A percentile compares a stretch with the other conserved stretches of the same genome.
Evolutionary conservation across 176 grass and related monocot species (phyloP).

Genomic region (maize (Zea mays)): DNA sequence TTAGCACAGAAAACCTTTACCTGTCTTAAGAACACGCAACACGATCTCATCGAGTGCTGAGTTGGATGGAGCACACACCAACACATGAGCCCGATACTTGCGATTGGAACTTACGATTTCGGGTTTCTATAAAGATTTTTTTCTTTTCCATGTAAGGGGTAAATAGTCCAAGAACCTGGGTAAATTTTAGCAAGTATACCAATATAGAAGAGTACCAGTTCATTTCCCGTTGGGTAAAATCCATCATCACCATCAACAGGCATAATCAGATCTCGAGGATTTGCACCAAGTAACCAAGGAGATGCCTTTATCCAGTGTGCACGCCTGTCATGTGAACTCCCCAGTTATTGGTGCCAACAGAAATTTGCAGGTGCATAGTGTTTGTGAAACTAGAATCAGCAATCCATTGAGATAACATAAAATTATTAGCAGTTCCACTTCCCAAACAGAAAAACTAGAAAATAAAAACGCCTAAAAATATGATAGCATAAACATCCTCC

Average conservation of each 20-base stretch:
- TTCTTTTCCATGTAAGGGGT: constrained; percentile 23
- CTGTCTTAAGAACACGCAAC: constrained; percentile 78
- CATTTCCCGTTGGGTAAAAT: constrained; percentile 95
- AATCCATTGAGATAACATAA: background rate
- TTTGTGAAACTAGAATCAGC: background rate
- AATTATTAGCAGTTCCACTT: constrained; percentile 7
- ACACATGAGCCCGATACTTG: constrained; percentile 90
- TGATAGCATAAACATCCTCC: constrained; percentile 20
- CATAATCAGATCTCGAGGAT: constrained; percentile 93
- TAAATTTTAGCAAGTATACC: constrained; percentile 22
- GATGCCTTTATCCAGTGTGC: constrained; percentile 86
- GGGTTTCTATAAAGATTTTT: constrained; percentile 71
- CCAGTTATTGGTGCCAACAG: constrained; percentile 33
- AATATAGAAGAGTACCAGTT: constrained; percentile 60
- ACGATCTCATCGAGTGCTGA: constrained; percentile 99
- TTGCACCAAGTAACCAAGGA: constrained; percentile 74
- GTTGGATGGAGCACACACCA: constrained; percentile 97
- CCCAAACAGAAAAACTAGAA: constrained; percentile 18
- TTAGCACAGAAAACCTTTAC: constrained; percentile 44
- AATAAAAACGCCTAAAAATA: background rate
- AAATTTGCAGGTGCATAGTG: constrained; percentile 17
- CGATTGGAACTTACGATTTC: constrained; percentile 89
- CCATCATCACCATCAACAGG: constrained; percentile 94
- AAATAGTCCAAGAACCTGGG: constrained; percentile 24
- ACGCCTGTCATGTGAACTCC: constrained; percentile 49